Base-by-base conservation (phyloP, 2,329 filamentous ascomycete genomes). In the Plenodomus lindquistii region DNA sequence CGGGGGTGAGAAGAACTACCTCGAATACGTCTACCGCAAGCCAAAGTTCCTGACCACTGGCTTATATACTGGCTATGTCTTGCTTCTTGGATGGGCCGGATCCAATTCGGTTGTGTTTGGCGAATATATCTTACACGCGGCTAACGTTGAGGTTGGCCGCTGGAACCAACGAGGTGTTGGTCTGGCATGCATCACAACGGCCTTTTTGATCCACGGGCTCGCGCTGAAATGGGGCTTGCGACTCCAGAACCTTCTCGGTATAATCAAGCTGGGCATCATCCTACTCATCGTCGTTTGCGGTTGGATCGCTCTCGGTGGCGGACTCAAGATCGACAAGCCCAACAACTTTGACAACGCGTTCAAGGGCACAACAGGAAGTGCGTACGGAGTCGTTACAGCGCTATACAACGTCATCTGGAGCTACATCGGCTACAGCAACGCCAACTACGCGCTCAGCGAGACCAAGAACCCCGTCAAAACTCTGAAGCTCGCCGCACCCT, bases 371-470 rank as follows among this genome's bases (percentile, higher is more conserved):
- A 86, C 82, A 1, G 81, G 82, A 7, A 85, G 80, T 57, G 80
- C 83, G 1, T 88, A 88, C 55, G 84, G 83, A 40, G 78, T 87
- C 27, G 84, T 87, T n/a, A 87, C 83, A 1, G 85, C 86, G 0
- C 73, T 89, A 0, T 88, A 87, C 76, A 88, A 87, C 58, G 85
- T 88, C 53, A 85, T 88, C 60, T 88, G 85, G 81, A 84, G 81
- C 51, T 89, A 84, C 60, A 81, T 86, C 55, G 85, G 85, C 19
- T 86, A 85, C 75, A 82, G 78, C 73, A 87, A 87, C 66, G 85
- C 84, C 65, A 87, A 87, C 72, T 86, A 87, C 61, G 83, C 81
- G 13, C 69, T 85, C 24, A 81, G 79, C 62, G 86, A 89, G 73
- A 86, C 84, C 39, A 83, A 79, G 65, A 82, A 87, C 68, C 85